A percentile compares a stretch with the other conserved stretches of the same genome.
These are phyloP conservation scores for Angophora floribunda DNA, from an alignment of 345 rosid genomes.

Conservation along the genomic window DNA sequence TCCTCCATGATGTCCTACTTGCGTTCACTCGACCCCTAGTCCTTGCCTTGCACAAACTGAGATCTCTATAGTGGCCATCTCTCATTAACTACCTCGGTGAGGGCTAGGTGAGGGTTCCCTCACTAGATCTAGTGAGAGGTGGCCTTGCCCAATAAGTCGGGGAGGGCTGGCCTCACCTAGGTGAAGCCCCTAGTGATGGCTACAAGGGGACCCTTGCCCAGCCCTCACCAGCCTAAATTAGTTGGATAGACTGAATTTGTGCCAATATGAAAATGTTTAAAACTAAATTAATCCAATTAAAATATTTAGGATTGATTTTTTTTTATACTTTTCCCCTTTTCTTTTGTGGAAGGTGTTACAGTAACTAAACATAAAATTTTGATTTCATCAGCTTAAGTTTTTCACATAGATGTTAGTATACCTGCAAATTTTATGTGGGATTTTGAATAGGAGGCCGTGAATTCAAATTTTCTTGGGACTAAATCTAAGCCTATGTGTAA, in stretches of 20 bases:
- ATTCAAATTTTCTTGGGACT: neutral
- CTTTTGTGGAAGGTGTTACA: neutral
- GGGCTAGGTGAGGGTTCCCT: neutral
- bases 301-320: too few species aligned
- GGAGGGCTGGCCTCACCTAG: too few species aligned
- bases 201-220: neutral
- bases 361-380: neutral
- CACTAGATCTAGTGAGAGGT: accelerated
- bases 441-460: neutral
- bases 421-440: neutral
- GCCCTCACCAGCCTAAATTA: neutral
- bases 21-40: neutral
- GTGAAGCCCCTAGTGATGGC: too few species aligned
- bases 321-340: neutral
- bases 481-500: neutral
- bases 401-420: neutral
- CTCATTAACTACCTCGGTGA: neutral
- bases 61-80: neutral
- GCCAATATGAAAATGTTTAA: too few species aligned
- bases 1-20: neutral
- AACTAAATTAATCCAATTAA: accelerated
- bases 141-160: too few species aligned
- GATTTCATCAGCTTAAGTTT: neutral
- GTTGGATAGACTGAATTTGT: too few species aligned
- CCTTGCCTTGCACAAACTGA: neutral